Evolutionary conservation across 129 eudicot species (phyloP).

Genomic region (Kitagawia praeruptora): DNA sequence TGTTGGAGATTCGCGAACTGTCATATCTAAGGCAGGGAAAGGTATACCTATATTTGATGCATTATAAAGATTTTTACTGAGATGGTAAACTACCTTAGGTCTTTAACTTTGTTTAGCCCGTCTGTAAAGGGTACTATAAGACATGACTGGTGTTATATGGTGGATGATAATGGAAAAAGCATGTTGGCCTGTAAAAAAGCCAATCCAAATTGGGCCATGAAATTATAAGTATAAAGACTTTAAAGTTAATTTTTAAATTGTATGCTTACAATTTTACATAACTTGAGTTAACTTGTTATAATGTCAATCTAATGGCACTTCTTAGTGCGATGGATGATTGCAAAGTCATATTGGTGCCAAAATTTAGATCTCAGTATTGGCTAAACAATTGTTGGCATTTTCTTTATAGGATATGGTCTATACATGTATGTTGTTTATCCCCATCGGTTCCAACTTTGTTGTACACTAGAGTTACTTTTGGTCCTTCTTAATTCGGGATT

Average conservation of each 20-base stretch:
- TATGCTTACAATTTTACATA: neutral
- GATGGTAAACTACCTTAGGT: neutral
- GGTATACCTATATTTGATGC: slow-evolving; percentile 26
- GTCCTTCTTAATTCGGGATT: neutral
- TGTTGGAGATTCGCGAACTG: slow-evolving; percentile 93
- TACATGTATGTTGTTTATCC: neutral
- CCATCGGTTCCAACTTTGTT: neutral
- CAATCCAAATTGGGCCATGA: neutral
- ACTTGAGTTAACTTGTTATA: neutral
- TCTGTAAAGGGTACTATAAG: neutral
- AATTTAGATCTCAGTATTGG: neutral
- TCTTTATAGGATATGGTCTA: neutral
- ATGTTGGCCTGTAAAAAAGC: neutral
- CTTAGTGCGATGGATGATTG: neutral
- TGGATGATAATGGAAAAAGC: neutral
- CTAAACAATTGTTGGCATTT: neutral
- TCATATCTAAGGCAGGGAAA: slow-evolving; percentile 77
- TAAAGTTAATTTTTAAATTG: neutral
- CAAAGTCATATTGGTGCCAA: neutral
- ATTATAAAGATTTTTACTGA: neutral
- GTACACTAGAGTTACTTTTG: neutral
- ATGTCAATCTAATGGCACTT: no score
- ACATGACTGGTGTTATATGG: neutral
- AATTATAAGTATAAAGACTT: neutral
- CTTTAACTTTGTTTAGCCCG: neutral